Conservation (phyloP, 805 yeast genomes). For the Barnettozyma wickerhamii region DNA sequence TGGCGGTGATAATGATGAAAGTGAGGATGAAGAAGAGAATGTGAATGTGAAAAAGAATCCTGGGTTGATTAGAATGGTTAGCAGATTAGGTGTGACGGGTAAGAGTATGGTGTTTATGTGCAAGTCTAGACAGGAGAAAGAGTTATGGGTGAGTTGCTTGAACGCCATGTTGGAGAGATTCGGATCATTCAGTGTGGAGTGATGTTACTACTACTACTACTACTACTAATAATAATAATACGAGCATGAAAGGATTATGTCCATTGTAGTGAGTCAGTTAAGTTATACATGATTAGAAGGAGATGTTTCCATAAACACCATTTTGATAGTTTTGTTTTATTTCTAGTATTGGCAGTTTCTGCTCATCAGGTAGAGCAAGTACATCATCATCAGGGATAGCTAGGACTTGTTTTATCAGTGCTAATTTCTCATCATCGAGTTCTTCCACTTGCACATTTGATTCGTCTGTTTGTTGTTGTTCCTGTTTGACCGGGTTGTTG, state of each 20-base stretch:
- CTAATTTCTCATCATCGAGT: slow-evolving; percentile 36
- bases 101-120: slow-evolving; percentile 72
- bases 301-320: slow-evolving; percentile 24
- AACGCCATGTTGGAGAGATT: slow-evolving; percentile 33
- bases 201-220: too few species aligned
- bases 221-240: too few species aligned
- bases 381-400: slow-evolving; percentile 50
- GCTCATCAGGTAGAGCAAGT: slow-evolving; percentile 45
- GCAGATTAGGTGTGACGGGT: slow-evolving; percentile 63
- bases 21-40: neutral
- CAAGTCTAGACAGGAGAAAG: slow-evolving; percentile 76
- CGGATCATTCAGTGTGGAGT: slow-evolving; percentile 6
- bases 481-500: neutral
- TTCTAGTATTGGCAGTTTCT: slow-evolving; percentile 29
- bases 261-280: neutral
- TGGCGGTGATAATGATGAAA: neutral
- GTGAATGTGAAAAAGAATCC: slow-evolving; percentile 31
- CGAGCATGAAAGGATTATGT: too few species aligned
- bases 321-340: slow-evolving; percentile 25
- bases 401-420: slow-evolving; percentile 47
- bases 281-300: neutral
- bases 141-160: slow-evolving; percentile 62
- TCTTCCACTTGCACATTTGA: too few species aligned
- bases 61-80: slow-evolving; percentile 40
- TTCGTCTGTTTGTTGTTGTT: too few species aligned